Evolutionary conservation across 2,329 filamentous ascomycete genomes (phyloP), one percentile per base, ranked within the genome.

Genomic region (Claviceps sorghi): DNA sequence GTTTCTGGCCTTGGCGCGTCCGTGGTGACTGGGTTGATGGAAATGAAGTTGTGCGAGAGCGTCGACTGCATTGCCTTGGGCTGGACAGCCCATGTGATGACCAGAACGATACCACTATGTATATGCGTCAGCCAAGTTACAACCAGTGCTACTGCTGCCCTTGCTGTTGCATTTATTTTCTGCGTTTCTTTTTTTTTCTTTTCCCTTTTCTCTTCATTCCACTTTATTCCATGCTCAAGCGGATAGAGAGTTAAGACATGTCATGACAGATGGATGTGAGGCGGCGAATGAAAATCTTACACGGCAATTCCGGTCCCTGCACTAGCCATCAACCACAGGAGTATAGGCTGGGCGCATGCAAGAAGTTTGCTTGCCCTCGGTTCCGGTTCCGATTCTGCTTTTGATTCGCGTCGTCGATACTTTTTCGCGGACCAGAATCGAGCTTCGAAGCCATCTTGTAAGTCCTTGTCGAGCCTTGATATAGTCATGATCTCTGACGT

Each of bases 11-110:
- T 51, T 4, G 51, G 44, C 3, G 11, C 48, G 17, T 41, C 15
- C 2, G 51, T 36, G 7, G 17, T n/a, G 41, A 53, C 7, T 1
- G 49, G 44, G 38, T 51, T 53, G 49, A 53, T 51, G 48, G 52
- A 54, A 21, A 53, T 48, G 29, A 54, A 54, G 30, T 51, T 51
- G 49, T 54, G 52, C 38, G 44, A 54, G 9, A 46, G 45, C 10
- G 46, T 47, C 30, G 51, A 38, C 36, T 40, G 29, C 51, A 53
- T 53, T 7, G 53, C 53, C 40, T 49, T 53, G 11, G 51, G 48
- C 36, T 53, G 53, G 11, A 41, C 41, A 17, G 34, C 44, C 45
- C 49, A 53, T 10, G 45, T 46, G 17, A 53, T 55, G 26, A 51
- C 48, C n/a, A 53, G 32, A 29, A 55, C 45, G 38, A 55, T 42